A percentile compares a stretch with the other conserved stretches of the same genome.
phyloP scores from a whole-genome alignment of 805 yeast species.

The Phaffomyces thermotolerans region DNA sequence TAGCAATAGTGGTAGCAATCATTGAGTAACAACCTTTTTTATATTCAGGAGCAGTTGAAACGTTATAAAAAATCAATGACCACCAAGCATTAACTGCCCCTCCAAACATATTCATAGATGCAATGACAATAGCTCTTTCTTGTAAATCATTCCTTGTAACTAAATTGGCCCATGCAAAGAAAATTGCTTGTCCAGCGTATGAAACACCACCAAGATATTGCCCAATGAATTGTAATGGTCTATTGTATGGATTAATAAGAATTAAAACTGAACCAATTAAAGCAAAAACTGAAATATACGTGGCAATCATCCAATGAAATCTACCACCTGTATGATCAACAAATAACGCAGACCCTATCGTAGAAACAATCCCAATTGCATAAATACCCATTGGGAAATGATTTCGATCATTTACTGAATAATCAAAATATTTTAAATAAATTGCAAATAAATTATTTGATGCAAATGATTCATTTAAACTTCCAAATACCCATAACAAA shows the following conservation, averaged over 20 bases:
- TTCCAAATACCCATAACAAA: conserved; percentile 44
- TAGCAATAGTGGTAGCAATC: conserved; percentile 42
- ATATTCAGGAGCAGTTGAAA: conserved; percentile 44
- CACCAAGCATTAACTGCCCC: conserved; percentile 63
- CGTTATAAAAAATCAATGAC: conserved; percentile 46
- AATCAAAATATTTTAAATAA: conserved; percentile 36
- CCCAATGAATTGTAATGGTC: conserved; percentile 39
- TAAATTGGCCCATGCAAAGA: conserved; percentile 58
- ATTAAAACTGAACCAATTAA: conserved; percentile 42
- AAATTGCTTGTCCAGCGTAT: conserved; percentile 53
- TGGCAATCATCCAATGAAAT: conserved; percentile 46
- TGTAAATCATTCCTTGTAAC: conserved; percentile 52
- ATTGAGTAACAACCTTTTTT: conserved; percentile 50
- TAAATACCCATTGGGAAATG: conserved; percentile 50
- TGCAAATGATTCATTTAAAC: conserved; percentile 40
- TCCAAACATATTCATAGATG: conserved; percentile 60
- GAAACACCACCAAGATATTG: conserved; percentile 49
- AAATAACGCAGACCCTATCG: conserved; percentile 36
- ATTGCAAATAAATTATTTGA: conserved; percentile 41
- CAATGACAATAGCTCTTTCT: conserved; percentile 57
- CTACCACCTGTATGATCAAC: conserved; percentile 35
- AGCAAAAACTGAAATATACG: conserved; percentile 36
- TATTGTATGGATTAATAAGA: conserved; percentile 32
- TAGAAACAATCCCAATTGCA: conserved; percentile 43
- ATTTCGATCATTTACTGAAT: conserved; percentile 39